phyloP scores from a whole-genome alignment of 1,139 yeast species.

The Scheffersomyces cryptocercus region DNA sequence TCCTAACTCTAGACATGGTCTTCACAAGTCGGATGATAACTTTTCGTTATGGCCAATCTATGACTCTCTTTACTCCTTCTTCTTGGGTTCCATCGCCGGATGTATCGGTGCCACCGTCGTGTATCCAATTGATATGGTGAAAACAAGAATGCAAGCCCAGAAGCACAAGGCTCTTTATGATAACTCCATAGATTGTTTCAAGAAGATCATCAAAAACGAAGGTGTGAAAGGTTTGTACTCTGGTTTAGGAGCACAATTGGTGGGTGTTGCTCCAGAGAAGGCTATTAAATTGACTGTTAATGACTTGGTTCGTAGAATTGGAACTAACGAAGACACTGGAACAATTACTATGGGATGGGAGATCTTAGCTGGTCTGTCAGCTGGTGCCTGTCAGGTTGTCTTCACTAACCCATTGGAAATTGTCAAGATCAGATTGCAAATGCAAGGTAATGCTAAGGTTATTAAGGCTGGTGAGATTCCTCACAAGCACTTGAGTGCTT shows the following conservation, averaged over 20 bases:
- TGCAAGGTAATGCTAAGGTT: conserved; percentile 74
- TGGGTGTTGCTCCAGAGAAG: conserved; percentile 98
- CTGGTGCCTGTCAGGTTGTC: conserved; percentile 96
- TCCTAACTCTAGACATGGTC: conserved; percentile 22
- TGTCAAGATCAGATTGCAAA: conserved; percentile 92
- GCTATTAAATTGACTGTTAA: conserved; percentile 95
- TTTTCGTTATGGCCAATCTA: conserved; percentile 60
- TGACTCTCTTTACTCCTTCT: conserved; percentile 84
- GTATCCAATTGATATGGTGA: conserved; percentile 93
- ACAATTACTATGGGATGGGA: conserved; percentile 71
- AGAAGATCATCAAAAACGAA: conserved; percentile 72
- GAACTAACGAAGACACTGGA: conserved; percentile 61
- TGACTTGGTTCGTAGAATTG: conserved; percentile 77
- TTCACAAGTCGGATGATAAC: conserved; percentile 35
- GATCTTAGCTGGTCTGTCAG: conserved; percentile 84
- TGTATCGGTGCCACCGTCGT: conserved; percentile 98
- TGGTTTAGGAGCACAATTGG: conserved; percentile 90
- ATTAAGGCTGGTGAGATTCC: conserved; percentile 48
- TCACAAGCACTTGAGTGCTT: conserved; percentile 56
- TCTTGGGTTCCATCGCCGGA: conserved; percentile 93
- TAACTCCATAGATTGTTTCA: conserved; percentile 84
- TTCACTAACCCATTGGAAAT: conserved; percentile 96
- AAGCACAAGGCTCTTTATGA: conserved; percentile 70
- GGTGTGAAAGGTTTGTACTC: conserved; percentile 90
- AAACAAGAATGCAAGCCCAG: conserved; percentile 98